Percentiles rank a stretch among this genome's conserved stretches.
Evolutionary conservation across 441 rosid genomes (phyloP).

Genomic region (Raphanus hybrid): DNA sequence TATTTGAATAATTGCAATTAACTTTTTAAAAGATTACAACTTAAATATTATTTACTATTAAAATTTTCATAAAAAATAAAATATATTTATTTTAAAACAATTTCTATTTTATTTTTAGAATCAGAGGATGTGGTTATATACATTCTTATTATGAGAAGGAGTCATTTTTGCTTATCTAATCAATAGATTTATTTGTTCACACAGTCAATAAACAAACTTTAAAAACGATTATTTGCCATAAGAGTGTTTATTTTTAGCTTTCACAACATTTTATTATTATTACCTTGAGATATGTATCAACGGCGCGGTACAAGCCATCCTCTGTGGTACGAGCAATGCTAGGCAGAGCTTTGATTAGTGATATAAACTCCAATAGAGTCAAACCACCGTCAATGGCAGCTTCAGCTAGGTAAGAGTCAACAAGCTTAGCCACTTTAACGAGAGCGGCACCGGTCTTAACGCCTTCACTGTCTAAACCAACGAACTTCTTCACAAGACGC

Average conservation of each 20-base stretch:
- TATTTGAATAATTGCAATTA: background rate
- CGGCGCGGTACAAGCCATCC: slow-evolving; percentile 72
- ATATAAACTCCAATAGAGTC: slow-evolving; percentile 57
- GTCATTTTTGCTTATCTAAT: too few species aligned
- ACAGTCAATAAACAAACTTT: background rate
- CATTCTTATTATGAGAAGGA: too few species aligned
- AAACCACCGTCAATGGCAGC: slow-evolving; percentile 57
- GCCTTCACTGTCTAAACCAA: slow-evolving; percentile 74
- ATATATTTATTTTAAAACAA: too few species aligned
- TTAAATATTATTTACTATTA: too few species aligned
- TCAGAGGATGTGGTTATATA: too few species aligned
- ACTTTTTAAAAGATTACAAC: too few species aligned
- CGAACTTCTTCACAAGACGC: slow-evolving; percentile 61
- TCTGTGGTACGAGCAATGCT: slow-evolving; percentile 65
- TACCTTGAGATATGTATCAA: slow-evolving; percentile 80
- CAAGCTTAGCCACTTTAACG: slow-evolving; percentile 66
- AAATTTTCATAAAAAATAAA: background rate
- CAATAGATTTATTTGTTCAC: background rate
- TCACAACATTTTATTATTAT: background rate
- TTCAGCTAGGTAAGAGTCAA: slow-evolving; percentile 65
- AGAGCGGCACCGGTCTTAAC: slow-evolving; percentile 76
- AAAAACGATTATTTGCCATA: background rate
- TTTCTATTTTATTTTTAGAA: too few species aligned
- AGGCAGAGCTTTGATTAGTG: slow-evolving; percentile 55
- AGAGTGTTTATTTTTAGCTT: background rate